Evolutionary conservation across 805 yeast species (phyloP).

Genomic region (Lachancea meyersii): DNA sequence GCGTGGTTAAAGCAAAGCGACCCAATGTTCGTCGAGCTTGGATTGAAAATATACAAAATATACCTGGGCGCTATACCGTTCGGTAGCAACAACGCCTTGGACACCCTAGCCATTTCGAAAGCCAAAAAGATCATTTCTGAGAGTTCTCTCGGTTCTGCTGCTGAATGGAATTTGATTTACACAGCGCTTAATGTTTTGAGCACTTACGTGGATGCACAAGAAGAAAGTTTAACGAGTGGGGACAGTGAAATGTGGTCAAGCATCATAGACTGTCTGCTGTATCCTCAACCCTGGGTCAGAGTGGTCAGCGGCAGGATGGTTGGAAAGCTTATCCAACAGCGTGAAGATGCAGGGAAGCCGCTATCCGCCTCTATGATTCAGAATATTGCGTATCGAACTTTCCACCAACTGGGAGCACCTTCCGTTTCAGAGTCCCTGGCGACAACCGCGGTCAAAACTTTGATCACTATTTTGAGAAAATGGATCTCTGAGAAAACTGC

Average conservation of each 20-base stretch:
- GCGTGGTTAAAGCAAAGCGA: conserved; percentile 61
- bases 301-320: conserved; percentile 55
- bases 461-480: conserved; percentile 50
- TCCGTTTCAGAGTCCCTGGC: conserved; percentile 57
- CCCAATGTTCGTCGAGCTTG: conserved; percentile 60
- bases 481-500: conserved; percentile 50
- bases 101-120: conserved; percentile 36
- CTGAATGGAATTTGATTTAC: conserved; percentile 76
- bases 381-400: conserved; percentile 55
- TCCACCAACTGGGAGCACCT: conserved; percentile 83
- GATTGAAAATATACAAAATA: conserved; percentile 65
- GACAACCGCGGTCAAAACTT: conserved; percentile 56
- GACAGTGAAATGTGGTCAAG: conserved; percentile 45
- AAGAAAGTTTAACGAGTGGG: conserved; percentile 23
- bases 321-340: conserved; percentile 44
- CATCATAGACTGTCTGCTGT: conserved; percentile 53
- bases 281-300: conserved; percentile 92
- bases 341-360: conserved; percentile 27
- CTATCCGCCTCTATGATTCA: conserved; percentile 50
- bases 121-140: conserved; percentile 33
- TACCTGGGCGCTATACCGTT: conserved; percentile 45
- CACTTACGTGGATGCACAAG: conserved; percentile 36
- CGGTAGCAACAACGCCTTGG: conserved; percentile 36
- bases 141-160: conserved; percentile 37
- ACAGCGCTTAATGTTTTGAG: conserved; percentile 51